Evolutionary conservation across 116 monocot species (phyloP).

Genomic region (Papilionanthe hybrid): DNA sequence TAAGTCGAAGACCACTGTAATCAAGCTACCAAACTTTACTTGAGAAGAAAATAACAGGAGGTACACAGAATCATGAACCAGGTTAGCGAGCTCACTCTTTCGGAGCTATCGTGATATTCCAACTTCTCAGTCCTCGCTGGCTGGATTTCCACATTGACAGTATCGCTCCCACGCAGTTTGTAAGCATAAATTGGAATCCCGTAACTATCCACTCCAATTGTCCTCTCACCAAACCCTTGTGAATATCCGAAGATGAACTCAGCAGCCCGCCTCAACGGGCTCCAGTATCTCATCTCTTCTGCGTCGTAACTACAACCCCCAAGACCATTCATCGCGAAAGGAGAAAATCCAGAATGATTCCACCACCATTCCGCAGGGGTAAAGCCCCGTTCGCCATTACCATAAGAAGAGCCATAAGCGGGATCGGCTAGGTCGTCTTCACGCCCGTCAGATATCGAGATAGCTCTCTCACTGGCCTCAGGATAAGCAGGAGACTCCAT

Average conservation of each 20-base stretch:
- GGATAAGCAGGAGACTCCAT: not conserved
- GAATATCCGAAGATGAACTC: slow-evolving; percentile 21
- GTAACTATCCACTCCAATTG: slow-evolving; percentile 17
- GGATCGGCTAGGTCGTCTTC: not conserved
- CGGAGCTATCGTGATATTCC: slow-evolving; percentile 4
- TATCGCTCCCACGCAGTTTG: not conserved
- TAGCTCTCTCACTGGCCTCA: not conserved
- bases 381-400: slow-evolving; percentile 1
- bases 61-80: not conserved
- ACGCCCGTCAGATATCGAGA: not conserved
- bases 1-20: not conserved
- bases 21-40: not conserved
- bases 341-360: not conserved
- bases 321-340: not conserved
- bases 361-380: not conserved
- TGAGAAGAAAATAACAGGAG: not conserved
- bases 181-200: slow-evolving; percentile 26
- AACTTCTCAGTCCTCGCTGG: slow-evolving; percentile 9
- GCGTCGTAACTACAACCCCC: slow-evolving; percentile 4
- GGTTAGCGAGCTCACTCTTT: not conserved
- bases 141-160: slow-evolving; percentile 8
- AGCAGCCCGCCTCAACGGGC: slow-evolving; percentile 17
- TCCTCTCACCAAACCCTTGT: slow-evolving; percentile 18
- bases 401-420: not conserved
- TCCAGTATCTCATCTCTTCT: slow-evolving; percentile 16